These are phyloP conservation scores for Cadophora malorum DNA, from an alignment of 2,329 filamentous ascomycete species.

Conservation along the genomic window DNA sequence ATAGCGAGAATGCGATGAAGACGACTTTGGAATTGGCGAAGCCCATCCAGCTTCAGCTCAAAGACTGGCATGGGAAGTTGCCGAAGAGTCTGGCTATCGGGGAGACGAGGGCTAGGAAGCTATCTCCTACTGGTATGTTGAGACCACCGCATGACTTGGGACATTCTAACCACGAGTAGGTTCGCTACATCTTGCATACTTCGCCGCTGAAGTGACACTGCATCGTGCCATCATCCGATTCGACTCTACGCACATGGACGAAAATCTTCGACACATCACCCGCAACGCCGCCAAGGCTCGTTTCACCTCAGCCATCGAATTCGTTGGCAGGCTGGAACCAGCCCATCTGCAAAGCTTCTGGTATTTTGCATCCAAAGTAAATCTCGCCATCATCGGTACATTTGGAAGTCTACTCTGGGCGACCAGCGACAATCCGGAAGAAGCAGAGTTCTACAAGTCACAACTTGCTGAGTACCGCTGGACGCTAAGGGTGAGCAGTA, in stretches of 20 bases:
- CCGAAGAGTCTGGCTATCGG: conserved; percentile 54
- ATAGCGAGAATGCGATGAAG: conserved; percentile 36
- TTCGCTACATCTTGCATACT: conserved; percentile 58
- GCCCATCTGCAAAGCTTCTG: conserved; percentile 54
- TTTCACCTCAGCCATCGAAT: conserved; percentile 49
- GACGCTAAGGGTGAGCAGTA: conserved; percentile 40
- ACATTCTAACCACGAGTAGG: conserved; percentile 38
- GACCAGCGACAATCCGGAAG: conserved; percentile 36
- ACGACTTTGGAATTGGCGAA: conserved; percentile 54
- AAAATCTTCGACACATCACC: conserved; percentile 34
- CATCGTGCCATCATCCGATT: conserved; percentile 57
- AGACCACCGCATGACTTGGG: not conserved
- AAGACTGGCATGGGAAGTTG: conserved; percentile 54
- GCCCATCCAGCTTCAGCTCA: conserved; percentile 54
- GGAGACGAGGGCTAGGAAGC: conserved; percentile 49
- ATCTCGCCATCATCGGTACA: conserved; percentile 51
- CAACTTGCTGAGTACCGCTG: conserved; percentile 40
- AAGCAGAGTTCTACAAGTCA: conserved; percentile 39
- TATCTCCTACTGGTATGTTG: conserved; percentile 46
- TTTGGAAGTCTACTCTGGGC: conserved; percentile 49
- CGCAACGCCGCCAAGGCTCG: conserved; percentile 48
- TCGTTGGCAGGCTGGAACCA: conserved; percentile 51
- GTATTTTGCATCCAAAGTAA: conserved; percentile 52
- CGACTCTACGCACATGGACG: conserved; percentile 41
- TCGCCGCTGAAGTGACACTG: conserved; percentile 57